Evolutionary conservation across 768 basidiomycete species (phyloP).

Genomic region (Cantharellus anzutake): DNA sequence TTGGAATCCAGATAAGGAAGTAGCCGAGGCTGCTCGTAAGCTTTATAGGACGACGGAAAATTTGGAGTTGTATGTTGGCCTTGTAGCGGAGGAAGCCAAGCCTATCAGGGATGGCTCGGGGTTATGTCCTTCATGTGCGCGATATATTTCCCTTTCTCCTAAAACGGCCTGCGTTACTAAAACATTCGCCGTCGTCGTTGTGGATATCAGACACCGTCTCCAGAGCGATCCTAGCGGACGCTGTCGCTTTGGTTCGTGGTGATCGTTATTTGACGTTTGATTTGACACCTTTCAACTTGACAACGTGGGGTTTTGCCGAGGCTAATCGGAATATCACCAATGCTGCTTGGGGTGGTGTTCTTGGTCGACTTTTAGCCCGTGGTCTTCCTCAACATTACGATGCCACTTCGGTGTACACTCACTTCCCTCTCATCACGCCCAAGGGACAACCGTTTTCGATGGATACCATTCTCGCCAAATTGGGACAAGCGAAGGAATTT

Average conservation of each 20-base stretch:
- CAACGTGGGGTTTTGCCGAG: constrained; percentile 60
- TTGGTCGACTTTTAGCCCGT: constrained; percentile 36
- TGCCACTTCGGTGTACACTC: constrained; percentile 54
- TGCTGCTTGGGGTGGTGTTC: constrained; percentile 40
- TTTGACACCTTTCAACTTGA: constrained; percentile 57
- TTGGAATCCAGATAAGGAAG: constrained; percentile 19
- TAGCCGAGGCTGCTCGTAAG: constrained; percentile 30
- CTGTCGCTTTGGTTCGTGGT: constrained; percentile 41
- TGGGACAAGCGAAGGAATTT: constrained; percentile 37
- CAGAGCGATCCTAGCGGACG: constrained; percentile 50
- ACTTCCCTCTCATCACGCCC: constrained; percentile 81
- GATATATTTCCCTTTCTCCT: background rate
- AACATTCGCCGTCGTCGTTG: background rate
- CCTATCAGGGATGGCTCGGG: constrained; percentile 45
- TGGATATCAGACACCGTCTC: constrained; percentile 25
- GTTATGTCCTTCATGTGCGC: constrained; percentile 61
- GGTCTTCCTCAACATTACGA: constrained; percentile 51
- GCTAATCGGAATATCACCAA: constrained; percentile 55
- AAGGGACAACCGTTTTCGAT: constrained; percentile 24
- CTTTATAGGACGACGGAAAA: constrained; percentile 60
- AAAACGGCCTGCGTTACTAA: background rate
- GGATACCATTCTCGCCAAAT: constrained; percentile 35
- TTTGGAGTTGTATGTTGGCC: constrained; percentile 54
- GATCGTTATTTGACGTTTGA: constrained; percentile 66
- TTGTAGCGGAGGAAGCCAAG: constrained; percentile 60